Base-by-base conservation (phyloP, 331 rosid species). In the Erythrophleum ivorense region DNA sequence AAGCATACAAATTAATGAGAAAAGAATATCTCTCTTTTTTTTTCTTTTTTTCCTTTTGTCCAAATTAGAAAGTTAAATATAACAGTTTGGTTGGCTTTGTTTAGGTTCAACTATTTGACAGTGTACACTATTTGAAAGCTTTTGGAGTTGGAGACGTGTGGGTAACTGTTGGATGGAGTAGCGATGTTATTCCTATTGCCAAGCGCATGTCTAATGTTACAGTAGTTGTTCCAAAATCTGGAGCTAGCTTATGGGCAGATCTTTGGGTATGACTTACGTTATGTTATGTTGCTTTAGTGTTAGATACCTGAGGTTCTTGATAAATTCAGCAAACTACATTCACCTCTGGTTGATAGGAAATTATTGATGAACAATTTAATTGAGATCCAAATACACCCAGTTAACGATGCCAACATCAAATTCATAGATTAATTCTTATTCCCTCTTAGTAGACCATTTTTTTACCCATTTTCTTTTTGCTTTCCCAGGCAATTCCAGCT, bases 151-250 rank as follows among this genome's bases (percentile, higher is more conserved):
- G 97, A 66, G 97, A 95, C 24, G 95, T 90, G 75, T 95, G 97
- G 97, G 93, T 95, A 70, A 97, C 97, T 76, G 98, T 93, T 83
- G 98, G 98, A 68, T 91, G 97, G 98, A 93, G 98, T 67, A 90
- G 97, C 24, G 98, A 95, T 84, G 83, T 93, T 76, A 88, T 95
- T 87, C 98, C 97, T 65, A 82, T 88, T 63, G 95, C 97, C 78
- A 93, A 93, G 80, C 97, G 98, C 84, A 84, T 79, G 92, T 93
- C 98, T 75, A 78, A 90, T 83, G 88, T 95, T 70, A 90, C 98
- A 15, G 96, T 95, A 62, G 75, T 95, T 41, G 98, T 93, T 80
- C 98, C 98, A 2, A 91, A 93, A 78, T 91, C 98, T 34, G 98
- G 98, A 85, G 86, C 94, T 31, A 95, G 97, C 83, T 84, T 93